phyloP scores from a whole-genome alignment of 495 filamentous ascomycete species.

The Xylaria telfairii region DNA sequence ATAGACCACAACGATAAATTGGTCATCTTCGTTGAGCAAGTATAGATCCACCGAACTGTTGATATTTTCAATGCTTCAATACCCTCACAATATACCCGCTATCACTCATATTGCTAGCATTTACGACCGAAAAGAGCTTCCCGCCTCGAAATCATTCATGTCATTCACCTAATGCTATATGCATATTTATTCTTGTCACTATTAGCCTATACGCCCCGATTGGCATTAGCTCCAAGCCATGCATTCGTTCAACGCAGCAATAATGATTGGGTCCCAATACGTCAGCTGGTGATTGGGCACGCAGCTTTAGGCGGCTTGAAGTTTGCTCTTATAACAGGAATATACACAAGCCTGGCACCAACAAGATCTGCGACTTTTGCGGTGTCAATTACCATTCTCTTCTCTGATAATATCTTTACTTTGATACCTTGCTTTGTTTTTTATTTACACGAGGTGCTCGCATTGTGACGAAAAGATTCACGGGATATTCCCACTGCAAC shows the following conservation, averaged over 20 bases:
- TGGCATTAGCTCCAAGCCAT: neutral
- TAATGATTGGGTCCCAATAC: neutral
- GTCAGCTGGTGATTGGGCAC: neutral
- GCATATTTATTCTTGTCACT: constrained; percentile 3
- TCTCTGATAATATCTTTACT: neutral
- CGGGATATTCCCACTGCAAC: constrained; percentile 14
- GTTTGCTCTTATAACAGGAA: constrained; percentile 7
- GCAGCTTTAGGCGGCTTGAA: constrained; percentile 7
- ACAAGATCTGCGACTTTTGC: neutral
- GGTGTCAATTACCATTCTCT: constrained; percentile 5
- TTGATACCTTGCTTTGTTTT: constrained; percentile 15
- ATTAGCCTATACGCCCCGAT: neutral
- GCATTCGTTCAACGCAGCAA: neutral
- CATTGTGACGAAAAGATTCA: constrained; percentile 4
- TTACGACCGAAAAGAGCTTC: constrained; percentile 29
- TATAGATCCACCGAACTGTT: constrained; percentile 30
- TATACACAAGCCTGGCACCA: neutral
- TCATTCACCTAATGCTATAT: constrained; percentile 10
- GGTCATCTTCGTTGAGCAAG: constrained; percentile 73
- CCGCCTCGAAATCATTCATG: constrained; percentile 22
- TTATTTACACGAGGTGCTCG: neutral
- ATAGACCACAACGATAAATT: constrained; percentile 85
- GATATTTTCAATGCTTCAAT: constrained; percentile 28
- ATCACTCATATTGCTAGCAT: constrained; percentile 34
- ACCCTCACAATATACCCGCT: constrained; percentile 40